Evolutionary conservation across 2,329 filamentous ascomycete genomes (phyloP).

Genomic region (Xylariaceae sp.): DNA sequence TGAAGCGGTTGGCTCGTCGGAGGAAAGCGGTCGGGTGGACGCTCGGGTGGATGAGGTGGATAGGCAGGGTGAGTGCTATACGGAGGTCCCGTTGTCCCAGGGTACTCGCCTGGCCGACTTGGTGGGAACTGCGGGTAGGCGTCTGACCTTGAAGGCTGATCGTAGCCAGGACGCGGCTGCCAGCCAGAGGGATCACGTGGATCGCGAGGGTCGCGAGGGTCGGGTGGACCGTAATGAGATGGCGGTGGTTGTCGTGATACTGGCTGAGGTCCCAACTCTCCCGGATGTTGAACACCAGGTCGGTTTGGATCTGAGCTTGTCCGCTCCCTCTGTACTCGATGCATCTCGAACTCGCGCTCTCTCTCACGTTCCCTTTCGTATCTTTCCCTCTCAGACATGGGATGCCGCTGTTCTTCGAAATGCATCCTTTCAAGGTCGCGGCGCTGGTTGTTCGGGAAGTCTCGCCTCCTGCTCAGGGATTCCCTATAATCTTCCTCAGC

Average conservation of each 20-base stretch:
- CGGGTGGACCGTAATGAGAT: constrained; percentile 38
- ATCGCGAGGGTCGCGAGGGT: constrained; percentile 16
- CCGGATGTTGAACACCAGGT: constrained; percentile 42
- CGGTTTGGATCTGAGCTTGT: constrained; percentile 48
- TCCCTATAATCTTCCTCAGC: constrained; percentile 38
- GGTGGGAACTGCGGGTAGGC: constrained; percentile 42
- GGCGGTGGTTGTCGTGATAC: constrained; percentile 29
- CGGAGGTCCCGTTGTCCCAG: constrained; percentile 38
- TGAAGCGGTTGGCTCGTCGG: constrained; percentile 31
- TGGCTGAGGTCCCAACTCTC: constrained; percentile 42
- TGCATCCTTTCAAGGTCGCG: constrained; percentile 35
- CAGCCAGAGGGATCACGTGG: constrained; percentile 23
- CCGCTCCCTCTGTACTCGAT: constrained; percentile 36
- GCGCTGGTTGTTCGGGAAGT: constrained; percentile 45
- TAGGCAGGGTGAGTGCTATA: constrained; percentile 37
- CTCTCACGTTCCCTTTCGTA: constrained; percentile 43
- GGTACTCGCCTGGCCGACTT: constrained; percentile 47
- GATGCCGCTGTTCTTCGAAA: constrained; percentile 32
- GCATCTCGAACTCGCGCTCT: constrained; percentile 27
- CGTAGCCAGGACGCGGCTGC: constrained; percentile 38
- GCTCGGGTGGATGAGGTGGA: constrained; percentile 35
- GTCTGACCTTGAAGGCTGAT: constrained; percentile 36
- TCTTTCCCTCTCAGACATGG: constrained; percentile 33
- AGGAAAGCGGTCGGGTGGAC: constrained; percentile 39
- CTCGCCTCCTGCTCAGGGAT: constrained; percentile 35